Base-by-base conservation (phyloP, 2,329 filamentous ascomycete species). In the Verticillium longisporum region DNA sequence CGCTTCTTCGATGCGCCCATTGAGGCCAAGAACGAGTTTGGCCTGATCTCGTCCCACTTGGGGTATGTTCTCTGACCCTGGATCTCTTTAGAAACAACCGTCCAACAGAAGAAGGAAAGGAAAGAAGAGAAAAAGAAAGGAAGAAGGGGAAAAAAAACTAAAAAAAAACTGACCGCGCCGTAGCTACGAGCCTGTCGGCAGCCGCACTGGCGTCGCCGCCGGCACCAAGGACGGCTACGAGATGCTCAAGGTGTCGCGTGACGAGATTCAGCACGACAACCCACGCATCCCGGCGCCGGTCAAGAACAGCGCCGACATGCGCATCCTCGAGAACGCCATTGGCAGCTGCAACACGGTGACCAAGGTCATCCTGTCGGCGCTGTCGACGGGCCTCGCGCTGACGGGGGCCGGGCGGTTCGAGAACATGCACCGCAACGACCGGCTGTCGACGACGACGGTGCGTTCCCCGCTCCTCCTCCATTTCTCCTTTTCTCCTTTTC, bases 21-120 rank as follows among this genome's bases (percentile, higher is more conserved):
- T 15, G 81, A 84, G 71, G 76, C 73, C 53, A 84, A 84, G 78
- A 84, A 83, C 68, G 78, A 84, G 68, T 83, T 78, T 66, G 81
- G 81, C 3, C 77, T 84, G 6, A 75, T 83, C 56, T 77, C 79
- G 31, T 78, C 80, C 4, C 81, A 84, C 69, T 75, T 83, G 32
- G 81, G 80, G 72, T 81, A 69, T 63, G 73, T 68, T 10, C 18
- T 21, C 18, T 21, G 18, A 21, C 18, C 18, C 18, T 21, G 18
- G 18, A 21, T 21, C 18, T 21, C 18, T 26, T 26, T 3, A 26
- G 26, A 26, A 26, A 26, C 26, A 26, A 26, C 26, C 4, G 26
- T 4, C 26, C 18, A 21, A 21, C 18, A 21, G 18, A 21, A 21
- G 18, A 26, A 26, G 4, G 3, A 26, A 26, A 26, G 4, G 26